Conservation (phyloP, 139 green algal genomes). For the Closterium sp. region DNA sequence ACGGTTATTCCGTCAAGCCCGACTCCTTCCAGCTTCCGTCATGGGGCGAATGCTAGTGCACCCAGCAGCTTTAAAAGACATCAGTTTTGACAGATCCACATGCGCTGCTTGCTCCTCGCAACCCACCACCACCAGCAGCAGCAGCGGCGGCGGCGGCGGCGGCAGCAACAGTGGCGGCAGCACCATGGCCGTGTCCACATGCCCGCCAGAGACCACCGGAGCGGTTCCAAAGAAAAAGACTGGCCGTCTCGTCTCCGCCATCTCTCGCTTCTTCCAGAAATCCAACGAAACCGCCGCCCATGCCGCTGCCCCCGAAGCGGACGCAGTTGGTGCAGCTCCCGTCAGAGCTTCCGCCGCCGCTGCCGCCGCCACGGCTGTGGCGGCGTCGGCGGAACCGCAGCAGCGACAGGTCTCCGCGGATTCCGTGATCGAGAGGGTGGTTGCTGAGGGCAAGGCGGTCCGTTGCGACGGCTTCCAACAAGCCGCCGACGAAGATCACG, state of each 20-base stretch:
- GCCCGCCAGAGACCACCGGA: not conserved
- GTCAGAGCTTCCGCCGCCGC: not conserved
- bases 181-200: not conserved
- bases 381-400: not conserved
- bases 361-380: too few species aligned
- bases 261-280: not conserved
- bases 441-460: not conserved
- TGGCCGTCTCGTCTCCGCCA: not conserved
- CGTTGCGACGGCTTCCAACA: not conserved
- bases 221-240: not conserved
- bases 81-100: not conserved
- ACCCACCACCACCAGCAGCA: not conserved
- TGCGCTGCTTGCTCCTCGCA: not conserved
- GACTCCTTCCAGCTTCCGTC: not conserved
- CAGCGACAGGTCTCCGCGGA: not conserved
- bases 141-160: too few species aligned
- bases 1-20: not conserved
- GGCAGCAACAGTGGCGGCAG: not conserved
- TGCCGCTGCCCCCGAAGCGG: too few species aligned
- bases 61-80: not conserved
- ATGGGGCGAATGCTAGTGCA: not conserved
- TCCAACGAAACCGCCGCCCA: not conserved
- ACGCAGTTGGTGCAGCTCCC: too few species aligned
- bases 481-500: not conserved
- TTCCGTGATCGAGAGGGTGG: not conserved